Conservation (phyloP, 805 yeast genomes). For the Teunomyces panamensis region DNA sequence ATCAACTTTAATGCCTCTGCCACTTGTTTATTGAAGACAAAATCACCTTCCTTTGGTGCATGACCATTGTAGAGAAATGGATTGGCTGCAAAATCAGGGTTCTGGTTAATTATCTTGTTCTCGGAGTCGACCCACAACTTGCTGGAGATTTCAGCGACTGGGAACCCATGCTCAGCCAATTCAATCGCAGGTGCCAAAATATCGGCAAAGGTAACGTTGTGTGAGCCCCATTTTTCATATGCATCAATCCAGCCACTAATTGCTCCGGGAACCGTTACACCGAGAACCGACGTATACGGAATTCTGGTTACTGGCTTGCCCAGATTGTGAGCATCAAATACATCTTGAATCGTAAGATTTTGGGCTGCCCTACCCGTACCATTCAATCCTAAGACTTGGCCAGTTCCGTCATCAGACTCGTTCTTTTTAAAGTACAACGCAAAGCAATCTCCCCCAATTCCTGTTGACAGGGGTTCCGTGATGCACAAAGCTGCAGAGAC, state of each 20-base stretch:
- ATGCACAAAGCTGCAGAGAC: slow-evolving; percentile 55
- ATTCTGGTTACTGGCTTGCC: slow-evolving; percentile 50
- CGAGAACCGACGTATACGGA: slow-evolving; percentile 50
- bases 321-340: slow-evolving; percentile 34
- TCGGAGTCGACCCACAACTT: slow-evolving; percentile 44
- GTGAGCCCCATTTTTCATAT: slow-evolving; percentile 68
- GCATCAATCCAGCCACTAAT: slow-evolving; percentile 79
- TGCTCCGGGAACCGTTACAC: slow-evolving; percentile 76
- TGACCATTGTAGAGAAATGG: slow-evolving; percentile 33
- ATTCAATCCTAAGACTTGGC: slow-evolving; percentile 62
- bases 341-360: slow-evolving; percentile 45
- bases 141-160: slow-evolving; percentile 58
- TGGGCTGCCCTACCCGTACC: slow-evolving; percentile 74
- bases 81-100: slow-evolving; percentile 28
- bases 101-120: slow-evolving; percentile 34
- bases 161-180: slow-evolving; percentile 66
- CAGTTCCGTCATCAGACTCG: slow-evolving; percentile 27
- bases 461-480: slow-evolving; percentile 59
- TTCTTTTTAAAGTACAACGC: slow-evolving; percentile 50
- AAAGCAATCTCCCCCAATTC: slow-evolving; percentile 70
- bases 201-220: slow-evolving; percentile 56
- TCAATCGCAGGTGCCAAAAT: slow-evolving; percentile 64
- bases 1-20: slow-evolving; percentile 53
- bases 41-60: slow-evolving; percentile 57
- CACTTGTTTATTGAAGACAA: slow-evolving; percentile 48